phyloP scores from a whole-genome alignment of 352 stramenopile species.

The Globisporangium yorkense region DNA sequence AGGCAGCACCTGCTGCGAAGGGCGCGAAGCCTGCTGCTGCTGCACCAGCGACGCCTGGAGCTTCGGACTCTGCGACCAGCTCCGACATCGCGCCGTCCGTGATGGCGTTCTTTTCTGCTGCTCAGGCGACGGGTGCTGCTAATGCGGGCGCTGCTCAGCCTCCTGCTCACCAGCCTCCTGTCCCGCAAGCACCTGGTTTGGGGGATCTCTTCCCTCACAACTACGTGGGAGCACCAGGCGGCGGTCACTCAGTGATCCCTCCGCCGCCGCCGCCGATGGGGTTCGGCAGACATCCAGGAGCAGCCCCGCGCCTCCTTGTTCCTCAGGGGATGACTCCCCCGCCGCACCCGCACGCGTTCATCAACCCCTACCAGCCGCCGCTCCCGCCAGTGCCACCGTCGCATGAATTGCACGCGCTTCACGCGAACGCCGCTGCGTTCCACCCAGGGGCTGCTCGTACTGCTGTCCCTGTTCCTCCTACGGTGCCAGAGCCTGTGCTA shows the following conservation, averaged over 20 bases:
- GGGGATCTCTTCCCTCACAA: conserved; percentile 54
- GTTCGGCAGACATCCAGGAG: not conserved
- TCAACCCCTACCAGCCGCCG: conserved; percentile 15
- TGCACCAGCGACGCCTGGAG: not conserved
- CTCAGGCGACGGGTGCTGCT: conserved; percentile 5
- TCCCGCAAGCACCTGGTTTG: conserved; percentile 7
- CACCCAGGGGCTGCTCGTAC: too few species aligned
- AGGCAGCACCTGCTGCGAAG: not conserved
- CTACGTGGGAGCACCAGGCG: conserved; percentile 15
- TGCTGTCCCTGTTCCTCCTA: not conserved
- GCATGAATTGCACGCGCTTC: conserved; percentile 13
- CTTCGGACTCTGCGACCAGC: not conserved
- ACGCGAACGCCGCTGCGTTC: conserved; percentile 13
- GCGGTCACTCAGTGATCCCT: not conserved
- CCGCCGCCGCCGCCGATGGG: conserved; percentile 2
- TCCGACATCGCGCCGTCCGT: conserved; percentile 10
- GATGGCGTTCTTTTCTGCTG: conserved; percentile 18
- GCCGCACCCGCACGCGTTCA: conserved; percentile 18
- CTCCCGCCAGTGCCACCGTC: conserved; percentile 2
- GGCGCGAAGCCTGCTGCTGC: not conserved
- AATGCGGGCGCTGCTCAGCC: not conserved
- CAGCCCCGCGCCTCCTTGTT: conserved; percentile 9
- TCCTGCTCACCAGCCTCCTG: conserved; percentile 5
- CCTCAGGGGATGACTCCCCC: conserved; percentile 7
- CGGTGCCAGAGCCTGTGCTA: not conserved